phyloP scores from a whole-genome alignment of 179 eudicot species.

The Beta macrorhiza region DNA sequence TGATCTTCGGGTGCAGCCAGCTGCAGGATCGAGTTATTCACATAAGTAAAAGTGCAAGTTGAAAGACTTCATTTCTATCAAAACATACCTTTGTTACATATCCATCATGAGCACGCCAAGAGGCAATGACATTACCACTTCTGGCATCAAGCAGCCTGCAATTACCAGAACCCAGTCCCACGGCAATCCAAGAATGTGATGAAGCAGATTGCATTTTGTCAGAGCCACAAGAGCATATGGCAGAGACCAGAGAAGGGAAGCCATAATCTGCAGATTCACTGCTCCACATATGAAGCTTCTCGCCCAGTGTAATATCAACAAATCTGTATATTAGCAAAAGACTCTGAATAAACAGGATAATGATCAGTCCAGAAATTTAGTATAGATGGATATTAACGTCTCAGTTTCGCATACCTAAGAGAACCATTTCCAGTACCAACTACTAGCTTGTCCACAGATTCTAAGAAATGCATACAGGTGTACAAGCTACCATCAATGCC shows the following conservation, averaged over 20 bases:
- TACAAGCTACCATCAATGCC: constrained; percentile 81
- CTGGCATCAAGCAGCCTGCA: constrained; percentile 84
- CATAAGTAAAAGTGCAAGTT: not conserved
- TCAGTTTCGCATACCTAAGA: constrained; percentile 59
- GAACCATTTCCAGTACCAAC: constrained; percentile 95
- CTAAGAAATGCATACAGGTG: constrained; percentile 84
- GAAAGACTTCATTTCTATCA: not conserved
- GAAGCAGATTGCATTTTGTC: constrained; percentile 40
- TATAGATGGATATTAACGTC: not conserved
- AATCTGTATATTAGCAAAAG: constrained; percentile 48
- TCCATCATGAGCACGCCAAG: constrained; percentile 98
- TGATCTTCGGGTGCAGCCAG: constrained; percentile 86
- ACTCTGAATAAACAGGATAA: constrained; percentile 11
- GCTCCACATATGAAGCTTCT: constrained; percentile 92
- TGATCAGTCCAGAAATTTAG: not conserved
- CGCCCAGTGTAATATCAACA: constrained; percentile 67
- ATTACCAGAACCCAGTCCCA: constrained; percentile 85
- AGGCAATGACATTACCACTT: constrained; percentile 78
- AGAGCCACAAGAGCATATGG: constrained; percentile 83
- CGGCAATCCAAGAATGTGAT: constrained; percentile 83
- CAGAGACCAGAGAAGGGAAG: constrained; percentile 74
- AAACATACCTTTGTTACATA: constrained; percentile 78
- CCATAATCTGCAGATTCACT: constrained; percentile 61
- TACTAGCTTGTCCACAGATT: constrained; percentile 58
- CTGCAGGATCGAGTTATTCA: constrained; percentile 46